Evolutionary conservation across 2,329 filamentous ascomycete genomes (phyloP).

Genomic region (Graphilbum fragrans): DNA sequence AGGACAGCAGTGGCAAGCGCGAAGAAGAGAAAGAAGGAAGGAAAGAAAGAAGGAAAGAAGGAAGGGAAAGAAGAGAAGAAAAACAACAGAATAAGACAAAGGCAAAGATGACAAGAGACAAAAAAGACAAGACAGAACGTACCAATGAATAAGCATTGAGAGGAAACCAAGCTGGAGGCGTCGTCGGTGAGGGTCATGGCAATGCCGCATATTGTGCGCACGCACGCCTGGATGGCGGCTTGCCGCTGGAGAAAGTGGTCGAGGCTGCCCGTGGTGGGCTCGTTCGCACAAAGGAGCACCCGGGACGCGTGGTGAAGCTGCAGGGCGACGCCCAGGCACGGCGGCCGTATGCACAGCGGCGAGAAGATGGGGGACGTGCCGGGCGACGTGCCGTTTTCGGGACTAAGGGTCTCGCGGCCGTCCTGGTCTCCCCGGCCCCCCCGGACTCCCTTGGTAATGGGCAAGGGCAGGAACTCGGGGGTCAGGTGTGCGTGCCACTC

Average conservation of each 20-base stretch:
- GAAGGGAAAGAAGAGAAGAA: neutral
- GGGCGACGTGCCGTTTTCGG: neutral
- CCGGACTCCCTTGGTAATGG: neutral
- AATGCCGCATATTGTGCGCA: conserved; percentile 36
- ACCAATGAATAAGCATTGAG: conserved; percentile 23
- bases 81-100: neutral
- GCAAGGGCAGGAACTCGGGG: neutral
- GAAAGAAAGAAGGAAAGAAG: too few species aligned
- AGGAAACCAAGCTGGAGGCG: conserved; percentile 26
- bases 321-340: neutral
- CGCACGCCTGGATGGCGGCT: conserved; percentile 28
- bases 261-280: conserved; percentile 19
- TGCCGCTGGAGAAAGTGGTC: conserved; percentile 31
- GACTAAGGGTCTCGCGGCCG: neutral
- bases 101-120: neutral
- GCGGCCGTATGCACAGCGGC: neutral
- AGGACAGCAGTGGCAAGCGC: too few species aligned
- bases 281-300: neutral
- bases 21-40: too few species aligned
- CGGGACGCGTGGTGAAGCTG: neutral
- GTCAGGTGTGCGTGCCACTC: neutral
- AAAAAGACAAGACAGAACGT: too few species aligned
- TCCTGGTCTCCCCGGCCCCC: neutral
- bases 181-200: conserved; percentile 28
- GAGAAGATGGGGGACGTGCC: neutral